phyloP scores from a whole-genome alignment of 352 stramenopile species.

The Globisporangium polare region DNA sequence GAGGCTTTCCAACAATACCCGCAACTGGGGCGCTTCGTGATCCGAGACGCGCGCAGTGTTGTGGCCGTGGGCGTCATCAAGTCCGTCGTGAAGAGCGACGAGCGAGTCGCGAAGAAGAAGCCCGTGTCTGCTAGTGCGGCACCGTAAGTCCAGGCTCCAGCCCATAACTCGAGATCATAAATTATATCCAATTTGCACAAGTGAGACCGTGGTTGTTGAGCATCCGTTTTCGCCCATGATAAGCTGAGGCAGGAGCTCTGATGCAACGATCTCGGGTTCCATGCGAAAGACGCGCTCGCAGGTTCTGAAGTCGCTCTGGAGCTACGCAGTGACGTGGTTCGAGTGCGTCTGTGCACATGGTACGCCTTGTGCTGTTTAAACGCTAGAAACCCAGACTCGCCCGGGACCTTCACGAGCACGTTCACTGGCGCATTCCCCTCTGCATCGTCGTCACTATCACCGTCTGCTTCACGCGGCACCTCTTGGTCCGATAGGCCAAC shows the following conservation, averaged over 20 bases:
- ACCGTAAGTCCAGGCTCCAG: not conserved
- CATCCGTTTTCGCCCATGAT: not conserved
- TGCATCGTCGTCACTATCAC: too few relatives aligned
- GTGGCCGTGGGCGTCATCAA: slow-evolving; percentile 98
- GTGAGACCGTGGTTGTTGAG: not conserved
- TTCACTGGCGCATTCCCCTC: too few relatives aligned
- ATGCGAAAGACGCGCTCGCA: not conserved
- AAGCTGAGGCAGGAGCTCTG: not conserved
- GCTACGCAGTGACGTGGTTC: not conserved
- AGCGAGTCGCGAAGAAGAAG: slow-evolving; percentile 7
- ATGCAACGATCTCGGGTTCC: not conserved
- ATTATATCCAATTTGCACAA: not conserved
- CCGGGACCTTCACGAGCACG: too few relatives aligned
- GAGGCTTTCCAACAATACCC: slow-evolving; percentile 97
- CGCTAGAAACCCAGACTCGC: too few relatives aligned
- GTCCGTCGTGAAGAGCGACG: slow-evolving; percentile 85
- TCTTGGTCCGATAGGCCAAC: too few relatives aligned
- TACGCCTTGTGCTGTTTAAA: too few relatives aligned
- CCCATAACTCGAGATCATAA: not conserved
- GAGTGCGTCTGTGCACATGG: too few relatives aligned
- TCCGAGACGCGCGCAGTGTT: slow-evolving; percentile 96
- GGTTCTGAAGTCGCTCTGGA: not conserved
- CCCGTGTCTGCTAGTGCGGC: not conserved
- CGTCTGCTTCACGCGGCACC: too few relatives aligned
- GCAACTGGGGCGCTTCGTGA: slow-evolving; percentile 93